Conservation (phyloP, 345 rosid genomes). For the Erysimum cheiranthoides region DNA sequence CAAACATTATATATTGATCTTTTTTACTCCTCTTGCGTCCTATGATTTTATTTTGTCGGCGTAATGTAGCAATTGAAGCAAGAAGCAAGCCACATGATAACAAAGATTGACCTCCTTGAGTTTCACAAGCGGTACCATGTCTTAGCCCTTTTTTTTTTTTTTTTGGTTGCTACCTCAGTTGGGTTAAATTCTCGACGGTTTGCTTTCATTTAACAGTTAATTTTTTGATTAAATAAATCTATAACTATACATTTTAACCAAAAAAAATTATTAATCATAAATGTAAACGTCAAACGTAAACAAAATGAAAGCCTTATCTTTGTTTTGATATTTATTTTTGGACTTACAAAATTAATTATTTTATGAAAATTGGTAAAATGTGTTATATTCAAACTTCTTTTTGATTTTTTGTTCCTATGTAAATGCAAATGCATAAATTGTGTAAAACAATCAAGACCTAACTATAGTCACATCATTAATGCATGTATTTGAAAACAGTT, state of each 20-base stretch:
- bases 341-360: no score
- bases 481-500: neutral
- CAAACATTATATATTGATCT: neutral
- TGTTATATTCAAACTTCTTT: no score
- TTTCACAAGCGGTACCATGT: constrained; percentile 55
- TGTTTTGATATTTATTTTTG: no score
- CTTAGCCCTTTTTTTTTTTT: neutral
- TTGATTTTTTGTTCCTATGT: neutral
- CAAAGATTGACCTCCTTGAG: constrained; percentile 66
- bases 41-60: constrained; percentile 4
- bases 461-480: neutral
- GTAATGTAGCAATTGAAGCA: constrained; percentile 58
- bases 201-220: neutral
- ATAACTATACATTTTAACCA: no score
- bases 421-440: neutral
- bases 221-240: no score
- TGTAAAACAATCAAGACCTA: neutral
- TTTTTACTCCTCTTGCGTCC: neutral
- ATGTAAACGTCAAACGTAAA: neutral
- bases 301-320: neutral
- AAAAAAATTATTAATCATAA: neutral
- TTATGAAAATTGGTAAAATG: no score
- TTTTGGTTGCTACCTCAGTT: neutral
- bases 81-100: constrained; percentile 56
- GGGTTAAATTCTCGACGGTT: neutral